Percentiles rank a stretch among this genome's conserved stretches.
phyloP scores from a whole-genome alignment of 1,139 yeast genomes.

The Blastobotrys illinoisensis region DNA sequence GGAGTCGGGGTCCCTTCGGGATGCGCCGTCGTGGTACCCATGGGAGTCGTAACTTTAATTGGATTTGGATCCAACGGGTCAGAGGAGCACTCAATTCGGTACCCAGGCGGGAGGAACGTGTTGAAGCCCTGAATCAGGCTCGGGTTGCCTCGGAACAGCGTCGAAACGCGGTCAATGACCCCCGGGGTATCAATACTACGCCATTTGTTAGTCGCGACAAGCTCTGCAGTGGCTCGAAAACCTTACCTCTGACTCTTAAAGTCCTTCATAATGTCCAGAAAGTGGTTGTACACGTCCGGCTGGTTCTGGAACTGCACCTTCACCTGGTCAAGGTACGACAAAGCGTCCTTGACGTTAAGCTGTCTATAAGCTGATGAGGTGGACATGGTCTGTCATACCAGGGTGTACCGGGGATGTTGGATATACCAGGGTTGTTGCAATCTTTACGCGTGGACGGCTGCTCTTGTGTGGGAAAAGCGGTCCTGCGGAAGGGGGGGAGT shows the following conservation, averaged over 20 bases:
- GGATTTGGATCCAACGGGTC: conserved; percentile 92
- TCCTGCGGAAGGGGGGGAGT: neutral
- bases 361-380: conserved; percentile 59
- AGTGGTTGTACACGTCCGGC: conserved; percentile 94
- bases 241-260: conserved; percentile 80
- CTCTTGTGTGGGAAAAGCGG: neutral
- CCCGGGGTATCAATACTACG: conserved; percentile 92
- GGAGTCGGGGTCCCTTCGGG: conserved; percentile 33
- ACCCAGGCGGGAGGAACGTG: conserved; percentile 95
- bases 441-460: neutral
- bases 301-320: conserved; percentile 86
- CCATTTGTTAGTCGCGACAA: neutral
- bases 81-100: conserved; percentile 83
- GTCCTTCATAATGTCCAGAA: conserved; percentile 96
- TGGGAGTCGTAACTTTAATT: conserved; percentile 90
- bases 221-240: conserved; percentile 2
- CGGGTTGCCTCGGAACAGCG: conserved; percentile 88
- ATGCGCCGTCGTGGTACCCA: conserved; percentile 69
- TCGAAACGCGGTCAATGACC: conserved; percentile 90
- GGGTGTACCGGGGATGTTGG: neutral
- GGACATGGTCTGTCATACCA: neutral
- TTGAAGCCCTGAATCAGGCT: conserved; percentile 92
- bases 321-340: conserved; percentile 91
- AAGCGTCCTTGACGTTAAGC: conserved; percentile 90
- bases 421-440: too few species aligned